phyloP scores from a whole-genome alignment of 73 alveolate species.

The Paramecium caudatum region DNA sequence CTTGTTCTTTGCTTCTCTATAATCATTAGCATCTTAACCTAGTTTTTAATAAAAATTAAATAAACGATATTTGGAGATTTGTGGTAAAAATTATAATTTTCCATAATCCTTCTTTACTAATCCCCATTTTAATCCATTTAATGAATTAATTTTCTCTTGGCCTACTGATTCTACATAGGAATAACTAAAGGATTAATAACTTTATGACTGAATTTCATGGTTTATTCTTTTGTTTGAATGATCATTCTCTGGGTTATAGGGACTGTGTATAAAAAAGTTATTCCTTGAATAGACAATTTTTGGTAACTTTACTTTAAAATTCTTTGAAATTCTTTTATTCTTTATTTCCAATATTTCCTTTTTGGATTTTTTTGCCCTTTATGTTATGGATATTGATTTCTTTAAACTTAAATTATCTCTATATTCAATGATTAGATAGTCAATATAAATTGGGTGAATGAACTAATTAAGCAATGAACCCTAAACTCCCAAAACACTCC shows the following conservation, averaged over 20 bases:
- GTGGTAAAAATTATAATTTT: conserved; percentile 17
- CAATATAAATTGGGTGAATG: conserved; percentile 32
- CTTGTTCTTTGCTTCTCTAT: conserved; percentile 5
- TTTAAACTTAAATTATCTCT: conserved; percentile 8
- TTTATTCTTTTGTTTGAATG: conserved; percentile 32
- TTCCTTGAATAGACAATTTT: neutral
- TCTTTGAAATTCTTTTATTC: conserved; percentile 16
- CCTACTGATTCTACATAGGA: neutral
- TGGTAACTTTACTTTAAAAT: neutral
- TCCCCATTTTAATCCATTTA: conserved; percentile 56
- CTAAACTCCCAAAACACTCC: conserved; percentile 35
- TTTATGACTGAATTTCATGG: neutral
- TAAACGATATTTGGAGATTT: neutral
- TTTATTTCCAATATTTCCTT: conserved; percentile 7
- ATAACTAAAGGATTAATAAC: conserved; percentile 43
- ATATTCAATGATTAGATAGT: conserved; percentile 11
- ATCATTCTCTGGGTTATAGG: conserved; percentile 37
- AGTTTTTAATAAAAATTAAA: neutral
- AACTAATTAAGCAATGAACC: neutral
- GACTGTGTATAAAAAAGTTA: conserved; percentile 13
- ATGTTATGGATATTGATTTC: neutral
- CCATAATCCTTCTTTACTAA: neutral
- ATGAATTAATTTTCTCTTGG: conserved; percentile 16
- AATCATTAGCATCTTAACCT: neutral
- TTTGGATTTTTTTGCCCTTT: conserved; percentile 1